Percentiles rank a stretch among this genome's conserved stretches.
Evolutionary conservation across 345 rosid species (phyloP).

Genomic region (Eucalyptus regnans): DNA sequence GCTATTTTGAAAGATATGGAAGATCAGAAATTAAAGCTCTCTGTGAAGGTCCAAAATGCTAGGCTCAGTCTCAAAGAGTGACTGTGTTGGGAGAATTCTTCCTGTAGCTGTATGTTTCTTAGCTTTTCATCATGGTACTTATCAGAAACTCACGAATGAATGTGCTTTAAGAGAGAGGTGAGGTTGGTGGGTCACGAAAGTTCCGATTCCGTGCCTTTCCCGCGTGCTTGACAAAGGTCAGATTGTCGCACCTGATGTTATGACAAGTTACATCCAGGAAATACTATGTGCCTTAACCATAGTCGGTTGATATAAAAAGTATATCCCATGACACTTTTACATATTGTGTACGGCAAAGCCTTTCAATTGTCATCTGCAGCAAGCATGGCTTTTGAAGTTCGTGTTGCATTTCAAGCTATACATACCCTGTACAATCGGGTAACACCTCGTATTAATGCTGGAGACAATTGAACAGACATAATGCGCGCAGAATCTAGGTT

Average conservation of each 20-base stretch:
- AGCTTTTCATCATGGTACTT: not conserved
- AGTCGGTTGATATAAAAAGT: not conserved
- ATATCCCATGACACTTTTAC: not conserved
- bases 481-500: not conserved
- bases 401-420: not conserved
- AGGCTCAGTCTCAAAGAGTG: conserved; percentile 71
- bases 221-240: not conserved
- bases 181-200: not conserved
- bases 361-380: not conserved
- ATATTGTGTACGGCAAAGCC: not conserved
- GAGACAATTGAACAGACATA: not conserved
- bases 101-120: not conserved
- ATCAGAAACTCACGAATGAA: not conserved
- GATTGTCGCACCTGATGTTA: not conserved
- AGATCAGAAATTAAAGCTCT: conserved; percentile 71
- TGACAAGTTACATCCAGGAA: not conserved
- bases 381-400: not conserved
- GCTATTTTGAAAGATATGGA: conserved; percentile 79
- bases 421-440: not conserved
- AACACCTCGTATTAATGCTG: not conserved
- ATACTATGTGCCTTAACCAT: not conserved
- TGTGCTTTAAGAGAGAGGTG: not conserved
- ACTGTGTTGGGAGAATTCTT: not conserved
- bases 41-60: conserved; percentile 78
- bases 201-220: not conserved